Evolutionary conservation across 2,329 filamentous ascomycete genomes (phyloP).

Genomic region (Sordariomycetes sp.): DNA sequence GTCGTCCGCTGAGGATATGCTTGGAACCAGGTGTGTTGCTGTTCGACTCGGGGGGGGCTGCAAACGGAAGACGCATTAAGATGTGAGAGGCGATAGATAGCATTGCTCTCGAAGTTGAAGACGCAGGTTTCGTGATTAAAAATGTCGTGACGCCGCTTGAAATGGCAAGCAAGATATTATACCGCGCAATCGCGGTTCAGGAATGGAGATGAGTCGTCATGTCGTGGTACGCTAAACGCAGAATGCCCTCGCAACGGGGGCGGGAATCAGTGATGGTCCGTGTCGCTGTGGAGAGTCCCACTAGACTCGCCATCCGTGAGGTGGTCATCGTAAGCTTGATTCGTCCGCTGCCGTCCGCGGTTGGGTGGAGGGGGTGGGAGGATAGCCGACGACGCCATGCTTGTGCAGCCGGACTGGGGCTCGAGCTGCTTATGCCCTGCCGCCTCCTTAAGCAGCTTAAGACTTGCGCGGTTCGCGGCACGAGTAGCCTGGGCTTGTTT

Average conservation of each 20-base stretch:
- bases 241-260: too few relatives aligned
- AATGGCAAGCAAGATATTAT: neutral
- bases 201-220: too few relatives aligned
- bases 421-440: slow-evolving; percentile 16
- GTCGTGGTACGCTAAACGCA: too few relatives aligned
- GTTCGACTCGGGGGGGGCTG: neutral
- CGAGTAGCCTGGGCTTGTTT: slow-evolving; percentile 75
- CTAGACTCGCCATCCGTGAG: slow-evolving; percentile 4
- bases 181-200: neutral
- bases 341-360: neutral
- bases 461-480: slow-evolving; percentile 38
- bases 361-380: neutral
- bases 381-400: slow-evolving; percentile 25
- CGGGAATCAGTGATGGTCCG: neutral
- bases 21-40: neutral
- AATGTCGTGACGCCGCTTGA: neutral
- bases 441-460: slow-evolving; percentile 18
- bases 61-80: neutral
- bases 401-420: slow-evolving; percentile 32
- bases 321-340: neutral
- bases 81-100: neutral
- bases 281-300: slow-evolving; percentile 1
- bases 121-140: neutral
- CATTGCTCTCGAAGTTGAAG: neutral
- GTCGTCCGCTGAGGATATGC: neutral